phyloP scores from a whole-genome alignment of 495 filamentous ascomycete species.

The Poronia punctata region DNA sequence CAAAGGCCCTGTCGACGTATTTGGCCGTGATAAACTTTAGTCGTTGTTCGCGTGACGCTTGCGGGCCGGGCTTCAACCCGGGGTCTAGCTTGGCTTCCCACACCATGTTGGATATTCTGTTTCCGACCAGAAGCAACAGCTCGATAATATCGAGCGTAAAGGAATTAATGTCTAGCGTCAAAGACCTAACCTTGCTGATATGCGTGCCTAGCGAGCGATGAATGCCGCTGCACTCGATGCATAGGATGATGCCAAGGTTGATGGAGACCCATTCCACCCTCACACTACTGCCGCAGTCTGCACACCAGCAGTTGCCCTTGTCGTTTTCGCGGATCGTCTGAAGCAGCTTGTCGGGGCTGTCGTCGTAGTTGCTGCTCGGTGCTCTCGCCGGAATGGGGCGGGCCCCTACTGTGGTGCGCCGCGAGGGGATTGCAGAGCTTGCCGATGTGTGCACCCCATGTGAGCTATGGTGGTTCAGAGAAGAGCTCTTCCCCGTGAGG shows the following conservation, averaged over 20 bases:
- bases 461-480: conserved; percentile 53
- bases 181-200: conserved; percentile 92
- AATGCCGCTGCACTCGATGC: conserved; percentile 97
- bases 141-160: conserved; percentile 96
- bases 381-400: conserved; percentile 66
- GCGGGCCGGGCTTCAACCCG: conserved; percentile 59
- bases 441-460: conserved; percentile 35
- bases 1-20: conserved; percentile 78
- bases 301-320: conserved; percentile 89
- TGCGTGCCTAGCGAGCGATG: conserved; percentile 95
- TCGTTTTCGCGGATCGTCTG: conserved; percentile 85
- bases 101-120: conserved; percentile 90
- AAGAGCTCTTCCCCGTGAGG: conserved; percentile 87
- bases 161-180: conserved; percentile 89
- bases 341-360: conserved; percentile 69
- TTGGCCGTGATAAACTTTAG: conserved; percentile 91
- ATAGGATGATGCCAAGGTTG: conserved; percentile 91
- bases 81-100: conserved; percentile 85
- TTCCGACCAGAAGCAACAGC: conserved; percentile 86
- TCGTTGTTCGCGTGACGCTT: conserved; percentile 79
- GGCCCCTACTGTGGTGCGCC: conserved; percentile 81
- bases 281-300: conserved; percentile 83
- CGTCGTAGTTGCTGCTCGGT: conserved; percentile 67
- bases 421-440: conserved; percentile 53
- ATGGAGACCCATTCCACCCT: conserved; percentile 99